Evolutionary conservation across 345 rosid genomes (phyloP), one percentile per base, ranked within the genome.

Genomic region (Eucalyptus curtisii): DNA sequence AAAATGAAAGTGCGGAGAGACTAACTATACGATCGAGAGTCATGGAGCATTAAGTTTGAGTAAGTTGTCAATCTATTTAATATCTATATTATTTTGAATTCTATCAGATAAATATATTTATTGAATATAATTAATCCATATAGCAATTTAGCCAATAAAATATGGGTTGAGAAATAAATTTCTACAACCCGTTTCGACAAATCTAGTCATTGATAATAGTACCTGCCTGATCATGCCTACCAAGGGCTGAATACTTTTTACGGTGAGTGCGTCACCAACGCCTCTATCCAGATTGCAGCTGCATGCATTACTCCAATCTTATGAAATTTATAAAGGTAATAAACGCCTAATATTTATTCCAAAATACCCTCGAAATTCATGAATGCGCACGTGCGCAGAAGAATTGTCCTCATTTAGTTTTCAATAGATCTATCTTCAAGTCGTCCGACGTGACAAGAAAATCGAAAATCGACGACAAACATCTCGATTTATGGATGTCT

Each of bases 211-310:
- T 0, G 1, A 55, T 10, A 30, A 30, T 13, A 13, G 8, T 8
- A 6, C 27, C 2, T 1, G 1, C 31, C 1, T 0, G 2, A 5
- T 4, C 40, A 0, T 68, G 42, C 42, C 42, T 68, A 68, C 7
- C 2, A 16, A 33, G 33, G 1, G 68, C 6, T 13, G 7, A 33
- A 17, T 33, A 19, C 12, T 33, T 33, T 31, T 68, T 9, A 33
- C 5, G 80, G 24, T 5, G 44, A 66, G 22, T 14, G 71, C 9
- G 10, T 30, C 10, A 1, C 2, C 17, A 7, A 64, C 10, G 19
- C 76, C 10, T 64, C 5, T 7, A 14, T 61, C 42, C 6, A 7
- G 5, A 55, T 24, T 10, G 3, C 3, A 55, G 1, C 2, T 1
- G 25, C 25, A 19, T 10, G 6, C 13, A 7, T 68, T 68, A 19